Evolutionary conservation across 2,329 filamentous ascomycete species (phyloP), one percentile per base, ranked within the genome.

Genomic region (Talaromyces funiculosus): DNA sequence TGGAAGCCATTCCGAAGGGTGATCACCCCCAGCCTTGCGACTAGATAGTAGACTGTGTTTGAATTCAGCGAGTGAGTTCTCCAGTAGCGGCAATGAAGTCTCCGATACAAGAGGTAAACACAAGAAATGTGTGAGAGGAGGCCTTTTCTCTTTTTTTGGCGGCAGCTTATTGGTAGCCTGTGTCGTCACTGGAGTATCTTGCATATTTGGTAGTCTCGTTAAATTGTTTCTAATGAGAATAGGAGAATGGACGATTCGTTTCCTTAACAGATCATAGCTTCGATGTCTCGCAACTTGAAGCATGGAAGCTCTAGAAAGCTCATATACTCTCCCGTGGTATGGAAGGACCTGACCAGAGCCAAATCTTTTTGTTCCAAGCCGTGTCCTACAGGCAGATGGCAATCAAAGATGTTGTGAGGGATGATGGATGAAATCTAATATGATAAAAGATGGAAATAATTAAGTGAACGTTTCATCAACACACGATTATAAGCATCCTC

Each of bases 51-150:
- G 81, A 63, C 87, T 83, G 29, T 82, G 75, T 61, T 78, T 80
- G 71, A 95, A 92, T 6, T 78, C 69, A 4, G 80, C 75, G 4
- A 95, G 73, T 20, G 82, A 86, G 2, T 75, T 72, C n/a, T 84
- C 79, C 1, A 96, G 81, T 69, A 92, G 86, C 0, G 83, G 79
- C 14, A 84, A 80, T 1, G 87, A 89, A 7, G 73, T 56, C 0
- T 77, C 59, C 2, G 84, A 90, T 53, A 88, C 79, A 6, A 97
- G 82, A 1, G 92, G 78, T 6, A 80, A 66, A 61, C 77, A 79
- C 9, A 80, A 71, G 61, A 80, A 80, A 66, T 80, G 78, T 0
- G 78, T 80, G 14, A 75, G 65, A n/a, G 66, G 70, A 16, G 73
- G 71, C n/a, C 63, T 65, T 59, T 71, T 72, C 51, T 67, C 63